Evolutionary conservation across 164 flowering plant genomes (phyloP).

Genomic region (Liquidambar formosana): DNA sequence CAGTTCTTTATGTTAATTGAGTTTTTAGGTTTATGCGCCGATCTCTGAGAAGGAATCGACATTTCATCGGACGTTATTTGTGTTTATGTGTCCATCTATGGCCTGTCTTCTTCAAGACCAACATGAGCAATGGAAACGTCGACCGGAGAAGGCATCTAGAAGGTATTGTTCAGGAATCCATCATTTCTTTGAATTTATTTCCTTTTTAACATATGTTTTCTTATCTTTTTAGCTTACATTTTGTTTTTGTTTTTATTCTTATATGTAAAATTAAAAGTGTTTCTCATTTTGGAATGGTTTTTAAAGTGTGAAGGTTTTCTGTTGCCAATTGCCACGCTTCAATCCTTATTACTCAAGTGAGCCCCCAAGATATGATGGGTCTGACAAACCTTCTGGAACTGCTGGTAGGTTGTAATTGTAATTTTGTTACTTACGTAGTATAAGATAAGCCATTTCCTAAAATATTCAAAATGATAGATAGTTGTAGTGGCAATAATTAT

Average conservation of each 20-base stretch:
- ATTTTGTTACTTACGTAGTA: not conserved
- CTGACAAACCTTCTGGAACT: conserved; percentile 42
- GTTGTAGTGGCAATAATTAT: not conserved
- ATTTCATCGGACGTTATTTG: conserved; percentile 75
- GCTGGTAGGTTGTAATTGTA: conserved; percentile 52
- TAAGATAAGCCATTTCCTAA: no score
- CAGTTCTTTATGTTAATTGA: conserved; percentile 1
- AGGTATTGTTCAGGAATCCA: conserved; percentile 48
- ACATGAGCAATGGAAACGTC: conserved; percentile 78
- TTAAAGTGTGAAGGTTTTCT: conserved; percentile 87
- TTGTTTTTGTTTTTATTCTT: not conserved
- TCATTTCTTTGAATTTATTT: not conserved
- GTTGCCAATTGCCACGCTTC: conserved; percentile 68
- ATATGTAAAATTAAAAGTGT: no score
- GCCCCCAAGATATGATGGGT: conserved; percentile 54
- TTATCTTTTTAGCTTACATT: not conserved
- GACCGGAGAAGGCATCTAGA: conserved; percentile 48
- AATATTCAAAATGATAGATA: not conserved
- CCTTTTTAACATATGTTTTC: not conserved
- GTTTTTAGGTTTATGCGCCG: conserved; percentile 76
- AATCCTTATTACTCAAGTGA: conserved; percentile 80
- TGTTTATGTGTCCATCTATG: conserved; percentile 92
- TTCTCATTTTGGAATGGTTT: conserved; percentile 26
- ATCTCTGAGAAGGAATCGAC: conserved; percentile 56
- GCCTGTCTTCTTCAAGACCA: conserved; percentile 76